Conservation (phyloP, 306 rosid genomes). For the Leucaena leucocephala region DNA sequence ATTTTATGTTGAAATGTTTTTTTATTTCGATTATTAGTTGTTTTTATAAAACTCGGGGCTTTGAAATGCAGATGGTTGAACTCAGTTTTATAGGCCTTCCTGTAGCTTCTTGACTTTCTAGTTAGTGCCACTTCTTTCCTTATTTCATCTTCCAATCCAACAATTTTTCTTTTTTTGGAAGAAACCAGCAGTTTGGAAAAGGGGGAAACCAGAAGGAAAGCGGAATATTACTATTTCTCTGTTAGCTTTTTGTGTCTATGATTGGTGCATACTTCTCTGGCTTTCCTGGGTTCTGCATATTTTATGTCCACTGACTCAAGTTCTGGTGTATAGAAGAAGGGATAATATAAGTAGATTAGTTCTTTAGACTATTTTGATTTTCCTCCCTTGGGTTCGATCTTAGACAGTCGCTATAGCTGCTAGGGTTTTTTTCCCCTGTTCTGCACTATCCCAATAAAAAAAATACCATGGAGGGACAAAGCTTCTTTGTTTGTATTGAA, state of each 20-base stretch:
- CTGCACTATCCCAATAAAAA: not conserved
- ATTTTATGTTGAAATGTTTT: not conserved
- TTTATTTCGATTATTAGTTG: not conserved
- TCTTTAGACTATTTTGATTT: not conserved
- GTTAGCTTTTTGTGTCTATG: not conserved
- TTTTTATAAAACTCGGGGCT: slow-evolving; percentile 16
- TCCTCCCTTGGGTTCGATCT: not conserved
- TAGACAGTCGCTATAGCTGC: not conserved
- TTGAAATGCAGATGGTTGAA: slow-evolving; percentile 46
- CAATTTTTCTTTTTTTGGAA: not conserved
- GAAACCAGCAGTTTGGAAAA: not conserved
- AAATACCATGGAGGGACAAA: not conserved
- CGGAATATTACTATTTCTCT: not conserved
- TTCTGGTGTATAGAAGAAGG: not conserved
- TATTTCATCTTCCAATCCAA: not conserved
- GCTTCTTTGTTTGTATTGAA: not conserved
- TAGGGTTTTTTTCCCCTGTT: too few relatives aligned
- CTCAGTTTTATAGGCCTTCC: slow-evolving; percentile 12
- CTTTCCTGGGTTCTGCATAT: slow-evolving; percentile 19
- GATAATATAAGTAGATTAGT: not conserved
- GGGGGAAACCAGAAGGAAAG: not conserved
- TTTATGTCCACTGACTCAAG: not conserved
- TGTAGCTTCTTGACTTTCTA: slow-evolving; percentile 35
- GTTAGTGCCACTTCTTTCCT: slow-evolving; percentile 43
- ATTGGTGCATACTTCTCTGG: not conserved